phyloP scores from a whole-genome alignment of 2,329 filamentous ascomycete genomes.

The Fonsecaea pugnacius region DNA sequence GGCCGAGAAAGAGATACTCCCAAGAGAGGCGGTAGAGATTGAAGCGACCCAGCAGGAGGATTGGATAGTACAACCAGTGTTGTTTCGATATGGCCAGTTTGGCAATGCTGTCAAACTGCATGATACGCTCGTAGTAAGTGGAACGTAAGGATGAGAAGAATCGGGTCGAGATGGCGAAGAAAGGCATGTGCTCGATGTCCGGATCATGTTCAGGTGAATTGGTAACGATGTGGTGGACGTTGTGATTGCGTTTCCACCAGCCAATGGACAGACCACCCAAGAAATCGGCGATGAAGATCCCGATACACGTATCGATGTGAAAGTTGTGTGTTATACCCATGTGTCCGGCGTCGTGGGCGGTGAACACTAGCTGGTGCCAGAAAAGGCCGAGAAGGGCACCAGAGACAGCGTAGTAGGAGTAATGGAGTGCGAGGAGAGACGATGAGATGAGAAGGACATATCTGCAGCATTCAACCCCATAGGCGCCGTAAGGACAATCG shows the following conservation, averaged over 20 bases:
- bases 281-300: conserved; percentile 87
- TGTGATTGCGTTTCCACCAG: conserved; percentile 98
- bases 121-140: conserved; percentile 80
- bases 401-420: conserved; percentile 70
- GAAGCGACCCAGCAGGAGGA: conserved; percentile 81
- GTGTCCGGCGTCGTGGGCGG: conserved; percentile 92
- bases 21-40: conserved; percentile 84
- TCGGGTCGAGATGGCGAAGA: conserved; percentile 84
- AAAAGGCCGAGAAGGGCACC: conserved; percentile 77
- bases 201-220: conserved; percentile 95
- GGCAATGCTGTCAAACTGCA: conserved; percentile 76
- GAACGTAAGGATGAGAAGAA: conserved; percentile 74
- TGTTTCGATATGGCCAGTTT: conserved; percentile 74
- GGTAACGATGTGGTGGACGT: conserved; percentile 95
- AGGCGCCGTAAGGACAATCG: conserved; percentile 80
- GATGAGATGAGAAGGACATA: conserved; percentile 70
- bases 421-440: conserved; percentile 64
- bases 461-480: conserved; percentile 73
- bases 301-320: conserved; percentile 78
- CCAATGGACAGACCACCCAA: conserved; percentile 85
- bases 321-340: conserved; percentile 97
- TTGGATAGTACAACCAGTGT: conserved; percentile 79
- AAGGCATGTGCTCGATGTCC: conserved; percentile 88
- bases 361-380: conserved; percentile 95
- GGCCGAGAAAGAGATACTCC: conserved; percentile 72